These are phyloP conservation scores for Aspergillus sclerotialis DNA, from an alignment of 2,329 filamentous ascomycete species.

Conservation along the genomic window DNA sequence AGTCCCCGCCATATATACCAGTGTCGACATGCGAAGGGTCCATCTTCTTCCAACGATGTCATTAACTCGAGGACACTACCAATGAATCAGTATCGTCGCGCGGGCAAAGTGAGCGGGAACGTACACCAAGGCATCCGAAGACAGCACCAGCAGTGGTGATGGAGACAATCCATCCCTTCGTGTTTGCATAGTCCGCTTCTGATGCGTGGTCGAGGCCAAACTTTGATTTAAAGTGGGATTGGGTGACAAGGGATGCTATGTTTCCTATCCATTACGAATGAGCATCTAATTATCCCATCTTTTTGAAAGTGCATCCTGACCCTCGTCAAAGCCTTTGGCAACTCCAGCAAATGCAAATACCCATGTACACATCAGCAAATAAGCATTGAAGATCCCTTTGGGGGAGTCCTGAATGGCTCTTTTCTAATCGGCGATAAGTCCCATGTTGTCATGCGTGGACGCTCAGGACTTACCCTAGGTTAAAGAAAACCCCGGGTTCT, in stretches of 20 bases:
- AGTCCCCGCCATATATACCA: constrained; percentile 9
- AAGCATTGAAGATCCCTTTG: constrained; percentile 13
- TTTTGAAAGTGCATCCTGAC: no score
- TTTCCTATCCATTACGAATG: no score
- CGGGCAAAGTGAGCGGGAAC: not conserved
- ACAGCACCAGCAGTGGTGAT: constrained; percentile 14
- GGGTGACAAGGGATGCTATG: constrained; percentile 14
- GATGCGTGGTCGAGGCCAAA: constrained; percentile 11
- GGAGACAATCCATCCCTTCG: constrained; percentile 14
- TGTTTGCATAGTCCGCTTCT: constrained; percentile 12
- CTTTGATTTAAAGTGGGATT: constrained; percentile 7
- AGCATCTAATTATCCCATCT: no score
- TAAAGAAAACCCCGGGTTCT: no score
- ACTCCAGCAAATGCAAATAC: constrained; percentile 16
- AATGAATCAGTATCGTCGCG: not conserved
- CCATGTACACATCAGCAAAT: constrained; percentile 12
- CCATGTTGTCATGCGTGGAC: constrained; percentile 8
- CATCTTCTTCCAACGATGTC: constrained; percentile 8
- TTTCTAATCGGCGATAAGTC: constrained; percentile 12
- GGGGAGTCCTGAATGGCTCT: constrained; percentile 12
- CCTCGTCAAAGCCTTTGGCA: constrained; percentile 16
- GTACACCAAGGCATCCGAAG: constrained; percentile 13
- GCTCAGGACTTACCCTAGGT: no score
- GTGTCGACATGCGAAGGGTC: constrained; percentile 4
- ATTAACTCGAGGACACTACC: constrained; percentile 7